Base-by-base conservation (phyloP, 306 rosid genomes). In the Vigna radiata region DNA sequence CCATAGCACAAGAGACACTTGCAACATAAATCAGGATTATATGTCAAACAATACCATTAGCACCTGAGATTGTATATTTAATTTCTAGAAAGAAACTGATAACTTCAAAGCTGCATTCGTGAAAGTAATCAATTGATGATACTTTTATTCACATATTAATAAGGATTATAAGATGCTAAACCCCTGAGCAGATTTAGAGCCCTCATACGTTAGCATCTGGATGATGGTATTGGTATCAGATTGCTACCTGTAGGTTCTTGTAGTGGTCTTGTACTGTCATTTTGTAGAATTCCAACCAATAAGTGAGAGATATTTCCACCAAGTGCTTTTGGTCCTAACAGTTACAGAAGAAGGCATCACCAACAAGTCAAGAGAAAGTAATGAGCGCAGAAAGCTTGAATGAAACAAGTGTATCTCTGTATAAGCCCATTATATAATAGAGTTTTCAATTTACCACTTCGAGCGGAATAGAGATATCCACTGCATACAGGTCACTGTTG, bases 231-330 rank as follows among this genome's bases (percentile, higher is more conserved):
- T 41, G 56, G 68, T 69, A 67, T 71, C 68, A 70, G 59, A 69
- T 50, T 60, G 68, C 69, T 80, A 88, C 91, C 88, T 81, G 87
- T 37, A 61, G 83, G 83, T 23, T 68, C 70, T 81, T 83, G 87
- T 60, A 79, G 72, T 3, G 85, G 84, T 68, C 81, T 89, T 74
- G 65, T 77, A 65, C 76, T 65, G 73, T 81, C 61, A 37, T 77
- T 83, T 66, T 50, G 86, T 6, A 79, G 66, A 80, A 79, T 81
- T 54, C 87, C 88, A 70, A 79, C 75, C 74, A 65, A 77, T 69
- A 82, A 56, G 10, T 74, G 68, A 67, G 87, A 81, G 78, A 85
- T 81, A 47, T 88, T 82, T 68, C 49, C 83, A 43, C 58, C 74
- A 53, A 27, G 46, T 49, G 82, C 83, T 80, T 81, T 76, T 58